Evolutionary conservation across 108 stramenopile species (phyloP).

Genomic region (Stephanodiscus minutulus): DNA sequence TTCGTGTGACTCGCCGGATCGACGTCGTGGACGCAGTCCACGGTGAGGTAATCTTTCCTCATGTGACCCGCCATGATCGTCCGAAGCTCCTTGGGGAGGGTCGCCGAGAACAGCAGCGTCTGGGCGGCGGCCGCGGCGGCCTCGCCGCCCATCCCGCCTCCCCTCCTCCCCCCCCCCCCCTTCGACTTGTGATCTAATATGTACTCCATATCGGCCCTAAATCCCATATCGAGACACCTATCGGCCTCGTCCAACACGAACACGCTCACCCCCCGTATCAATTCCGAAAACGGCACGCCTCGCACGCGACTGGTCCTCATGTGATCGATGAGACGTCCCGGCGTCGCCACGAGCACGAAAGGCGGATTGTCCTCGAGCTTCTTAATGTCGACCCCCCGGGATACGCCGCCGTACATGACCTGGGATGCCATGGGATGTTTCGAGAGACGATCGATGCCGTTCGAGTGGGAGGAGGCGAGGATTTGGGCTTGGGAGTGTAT

Average conservation of each 20-base stretch:
- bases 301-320: constrained; percentile 60
- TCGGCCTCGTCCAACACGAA: constrained; percentile 91
- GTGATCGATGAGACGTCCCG: constrained; percentile 85
- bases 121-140: constrained; percentile 34
- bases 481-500: constrained; percentile 51
- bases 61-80: constrained; percentile 61
- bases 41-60: constrained; percentile 43
- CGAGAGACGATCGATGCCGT: constrained; percentile 2
- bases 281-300: constrained; percentile 30
- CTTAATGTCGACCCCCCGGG: constrained; percentile 58
- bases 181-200: constrained; percentile 50
- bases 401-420: constrained; percentile 67
- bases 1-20: constrained; percentile 50
- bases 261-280: constrained; percentile 31
- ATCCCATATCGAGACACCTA: constrained; percentile 90
- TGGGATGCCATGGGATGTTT: constrained; percentile 47
- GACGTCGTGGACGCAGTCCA: constrained; percentile 50
- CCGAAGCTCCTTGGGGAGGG: constrained; percentile 59
- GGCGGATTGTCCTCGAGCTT: constrained; percentile 31
- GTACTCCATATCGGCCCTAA: constrained; percentile 74
- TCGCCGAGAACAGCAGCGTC: constrained; percentile 85
- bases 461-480: constrained; percentile 60
- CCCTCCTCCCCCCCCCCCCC: constrained; percentile 29
- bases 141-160: constrained; percentile 21
- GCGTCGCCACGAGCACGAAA: constrained; percentile 83